phyloP scores from a whole-genome alignment of 2,329 filamentous ascomycete genomes.

The Arachnomyces sp. region DNA sequence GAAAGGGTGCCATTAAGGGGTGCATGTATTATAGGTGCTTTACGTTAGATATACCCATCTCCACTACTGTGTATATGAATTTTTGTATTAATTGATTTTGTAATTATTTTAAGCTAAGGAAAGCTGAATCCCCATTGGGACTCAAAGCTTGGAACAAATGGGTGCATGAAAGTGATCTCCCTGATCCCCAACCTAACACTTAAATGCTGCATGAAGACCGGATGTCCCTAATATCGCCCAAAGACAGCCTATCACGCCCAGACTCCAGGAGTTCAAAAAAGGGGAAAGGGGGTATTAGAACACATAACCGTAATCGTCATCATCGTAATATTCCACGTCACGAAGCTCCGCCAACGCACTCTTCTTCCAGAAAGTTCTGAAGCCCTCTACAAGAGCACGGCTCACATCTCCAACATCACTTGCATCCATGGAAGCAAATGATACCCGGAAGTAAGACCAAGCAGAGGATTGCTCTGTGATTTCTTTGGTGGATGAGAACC shows the following conservation, averaged over 20 bases:
- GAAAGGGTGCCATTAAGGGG: slow-evolving; percentile 13
- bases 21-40: too few relatives aligned
- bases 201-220: too few relatives aligned
- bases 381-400: slow-evolving; percentile 57
- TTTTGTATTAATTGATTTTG: too few relatives aligned
- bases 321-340: slow-evolving; percentile 6
- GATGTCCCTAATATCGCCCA: not conserved
- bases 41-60: too few relatives aligned
- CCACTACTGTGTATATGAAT: too few relatives aligned
- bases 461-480: slow-evolving; percentile 44
- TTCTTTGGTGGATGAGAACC: slow-evolving; percentile 62
- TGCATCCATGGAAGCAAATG: slow-evolving; percentile 76
- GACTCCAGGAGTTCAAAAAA: too few relatives aligned
- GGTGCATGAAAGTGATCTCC: too few relatives aligned
- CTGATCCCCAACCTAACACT: too few relatives aligned
- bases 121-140: too few relatives aligned
- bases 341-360: slow-evolving; percentile 43
- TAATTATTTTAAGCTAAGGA: too few relatives aligned
- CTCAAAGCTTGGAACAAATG: too few relatives aligned
- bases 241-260: not conserved
- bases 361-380: slow-evolving; percentile 68
- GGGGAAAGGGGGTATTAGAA: not conserved
- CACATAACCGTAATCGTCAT: slow-evolving; percentile 2
- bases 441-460: slow-evolving; percentile 68
- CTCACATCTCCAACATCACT: slow-evolving; percentile 57